Evolutionary conservation across 2,329 filamentous ascomycete genomes (phyloP), one percentile per base, ranked within the genome.

Genomic region (Pseudogymnoascus sp.): DNA sequence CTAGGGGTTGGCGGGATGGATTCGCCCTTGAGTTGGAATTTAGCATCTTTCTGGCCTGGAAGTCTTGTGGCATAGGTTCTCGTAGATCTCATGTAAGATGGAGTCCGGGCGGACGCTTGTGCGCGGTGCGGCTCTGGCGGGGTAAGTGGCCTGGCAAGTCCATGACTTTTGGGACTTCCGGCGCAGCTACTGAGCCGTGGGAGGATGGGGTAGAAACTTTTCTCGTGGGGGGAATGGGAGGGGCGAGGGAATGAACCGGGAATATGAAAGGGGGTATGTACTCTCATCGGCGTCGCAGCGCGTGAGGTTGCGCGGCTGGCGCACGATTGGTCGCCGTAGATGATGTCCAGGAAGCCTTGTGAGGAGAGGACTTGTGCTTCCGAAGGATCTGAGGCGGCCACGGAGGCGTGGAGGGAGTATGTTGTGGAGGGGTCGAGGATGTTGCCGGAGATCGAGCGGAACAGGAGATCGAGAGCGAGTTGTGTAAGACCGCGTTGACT

Each of bases 401-500:
- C 80, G 1, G 91, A 92, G 0, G 88, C 82, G 67, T 94, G 86
- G 4, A 90, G 81, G 1, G 83, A 77, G 1, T 85, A 80, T 12
- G 83, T 82, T 3, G 79, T 77, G 23, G 77, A 77, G 23, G 81
- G 77, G 61, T 90, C 85, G 67, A 89, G 84, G 62, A 95, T 84
- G 64, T 87, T 89, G 16, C 83, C 78, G 64, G 85, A 85, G 60
- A 96, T 85, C 50, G 90, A 93, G 66, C 88, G 86, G 77, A 95
- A 99, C 60, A 97, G 82, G 42, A 95, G 84, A 71, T 97, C 93
- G 62, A 99, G 86, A 0, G 91, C 84, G 71, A 99, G 87, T 74
- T 99, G 94, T 0, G 92, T 96, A 62, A 99, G 78, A 66, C 94
- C 94, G 67, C 93, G 88, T 75, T 97, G 90, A 21, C 83, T 85